Base-by-base conservation (phyloP, 768 basidiomycete genomes). In the Fomitopsis pulvina region DNA sequence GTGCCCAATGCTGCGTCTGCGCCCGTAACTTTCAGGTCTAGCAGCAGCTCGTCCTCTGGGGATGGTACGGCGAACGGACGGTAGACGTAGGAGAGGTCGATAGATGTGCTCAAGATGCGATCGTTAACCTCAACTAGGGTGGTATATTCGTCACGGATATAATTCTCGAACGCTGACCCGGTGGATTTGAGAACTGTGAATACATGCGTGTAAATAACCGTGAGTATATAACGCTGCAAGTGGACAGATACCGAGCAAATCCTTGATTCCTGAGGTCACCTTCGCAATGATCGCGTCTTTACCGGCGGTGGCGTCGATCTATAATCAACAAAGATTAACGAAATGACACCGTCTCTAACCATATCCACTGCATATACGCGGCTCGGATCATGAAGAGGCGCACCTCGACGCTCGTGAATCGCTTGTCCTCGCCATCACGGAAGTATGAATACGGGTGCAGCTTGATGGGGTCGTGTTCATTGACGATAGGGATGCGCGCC, bases 401-500 rank as follows among this genome's bases (percentile, higher is more conserved):
- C 43, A 58, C 66, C 34, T 64, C 63, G 25, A 62, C 63, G 14
- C 78, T 77, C 5, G 83, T 75, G 27, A 84, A 63, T 3, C 81
- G 75, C 72, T 88, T 95, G 63, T 98, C 94, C 2, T 93, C 90
- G 1, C 94, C 95, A 57, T 97, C 91, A 21, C 94, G 74, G 50
- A 77, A 72, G 67, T 95, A 98, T 14, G 91, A 79, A 63, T 94
- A 90, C 6, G 78, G 64, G 64, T 97, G 93, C 1, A 71, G 71
- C 52, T 73, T 63, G 28, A 69, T 69, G 37, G 53, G 56, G 6
- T 66, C 71, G 5, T 69, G 64, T 11, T 29, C 50, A 28, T 48
- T 51, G 20, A 27, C 51, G 29, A 87, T 73, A 3, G 70, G 65
- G 52, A 96, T 87, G 4, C 93, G 79, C 2, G 81, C 71, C 94